Percentiles rank a stretch among this genome's conserved stretches.
Conservation (phyloP, 371 early-diverging fungal genomes). For the Ordospora colligata region DNA sequence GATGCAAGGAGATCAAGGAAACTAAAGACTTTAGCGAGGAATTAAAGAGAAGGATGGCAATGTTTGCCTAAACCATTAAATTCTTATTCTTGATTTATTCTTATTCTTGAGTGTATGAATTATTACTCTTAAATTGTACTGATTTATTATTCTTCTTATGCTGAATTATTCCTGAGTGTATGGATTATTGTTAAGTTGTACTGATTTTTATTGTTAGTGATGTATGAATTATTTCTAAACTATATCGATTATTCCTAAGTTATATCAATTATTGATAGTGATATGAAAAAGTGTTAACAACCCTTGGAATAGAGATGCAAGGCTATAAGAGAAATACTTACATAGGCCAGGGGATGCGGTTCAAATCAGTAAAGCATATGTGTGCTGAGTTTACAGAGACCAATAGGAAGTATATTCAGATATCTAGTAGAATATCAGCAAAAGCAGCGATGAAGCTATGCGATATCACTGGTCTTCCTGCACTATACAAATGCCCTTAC, state of each 20-base stretch:
- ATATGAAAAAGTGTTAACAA: too few species aligned
- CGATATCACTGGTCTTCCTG: constrained; percentile 58
- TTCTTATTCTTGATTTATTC: too few species aligned
- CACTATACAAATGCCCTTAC: constrained; percentile 56
- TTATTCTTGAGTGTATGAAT: not conserved
- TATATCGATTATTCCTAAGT: not conserved
- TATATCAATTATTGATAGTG: not conserved
- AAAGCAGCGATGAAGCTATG: constrained; percentile 53
- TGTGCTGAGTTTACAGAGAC: constrained; percentile 12
- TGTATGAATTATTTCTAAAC: too few species aligned
- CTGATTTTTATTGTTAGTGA: too few species aligned
- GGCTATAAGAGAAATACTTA: not conserved
- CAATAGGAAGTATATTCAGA: constrained; percentile 35
- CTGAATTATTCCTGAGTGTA: too few species aligned
- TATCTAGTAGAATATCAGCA: constrained; percentile 36
- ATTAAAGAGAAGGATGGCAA: constrained; percentile 44
- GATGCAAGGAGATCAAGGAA: constrained; percentile 3
- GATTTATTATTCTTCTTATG: not conserved
- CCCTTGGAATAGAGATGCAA: not conserved
- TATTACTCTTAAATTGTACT: not conserved
- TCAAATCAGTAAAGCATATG: constrained; percentile 48
- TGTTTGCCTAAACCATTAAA: constrained; percentile 35
- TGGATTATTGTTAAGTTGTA: too few species aligned
- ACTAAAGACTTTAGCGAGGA: constrained; percentile 25
- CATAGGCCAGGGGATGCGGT: constrained; percentile 30